These are phyloP conservation scores for Lasiodiplodia citricola DNA, from an alignment of 2,329 filamentous ascomycete genomes.

Conservation along the genomic window DNA sequence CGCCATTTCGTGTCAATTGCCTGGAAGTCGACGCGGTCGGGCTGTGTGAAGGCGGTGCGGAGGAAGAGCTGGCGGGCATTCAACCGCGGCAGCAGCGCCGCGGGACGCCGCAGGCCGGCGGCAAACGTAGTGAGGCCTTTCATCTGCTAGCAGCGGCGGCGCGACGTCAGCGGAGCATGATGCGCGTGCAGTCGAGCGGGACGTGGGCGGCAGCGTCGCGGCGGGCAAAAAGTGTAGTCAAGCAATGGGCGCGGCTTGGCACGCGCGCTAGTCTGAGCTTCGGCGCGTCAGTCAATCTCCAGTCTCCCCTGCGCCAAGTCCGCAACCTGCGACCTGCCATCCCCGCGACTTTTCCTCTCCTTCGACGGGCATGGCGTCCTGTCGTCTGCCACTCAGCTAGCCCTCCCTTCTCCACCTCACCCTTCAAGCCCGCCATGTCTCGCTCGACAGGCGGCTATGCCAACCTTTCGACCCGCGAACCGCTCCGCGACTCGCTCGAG, in stretches of 20 bases:
- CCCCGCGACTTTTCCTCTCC: slow-evolving; percentile 6
- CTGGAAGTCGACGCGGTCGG: slow-evolving; percentile 46
- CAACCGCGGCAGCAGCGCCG: neutral
- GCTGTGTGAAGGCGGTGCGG: slow-evolving; percentile 16
- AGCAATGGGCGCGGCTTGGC: neutral
- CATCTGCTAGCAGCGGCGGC: slow-evolving; percentile 5
- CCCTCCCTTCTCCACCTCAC: neutral
- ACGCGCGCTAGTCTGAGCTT: slow-evolving; percentile 3
- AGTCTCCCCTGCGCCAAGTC: slow-evolving; percentile 26
- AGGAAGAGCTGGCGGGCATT: neutral
- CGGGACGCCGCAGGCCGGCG: slow-evolving; percentile 13
- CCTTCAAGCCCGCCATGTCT: slow-evolving; percentile 39
- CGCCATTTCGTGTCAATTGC: slow-evolving; percentile 62
- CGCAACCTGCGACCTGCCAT: slow-evolving; percentile 12
- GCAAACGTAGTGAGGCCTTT: slow-evolving; percentile 11
- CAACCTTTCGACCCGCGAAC: slow-evolving; percentile 36
- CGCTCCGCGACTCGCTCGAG: slow-evolving; percentile 88
- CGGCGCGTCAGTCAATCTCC: slow-evolving; percentile 11
- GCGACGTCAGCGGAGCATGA: slow-evolving; percentile 17
- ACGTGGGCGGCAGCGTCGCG: neutral
- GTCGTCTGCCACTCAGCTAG: slow-evolving; percentile 20
- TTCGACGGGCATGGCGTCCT: slow-evolving; percentile 20
- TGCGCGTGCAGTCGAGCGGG: neutral
- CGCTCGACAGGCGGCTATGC: slow-evolving; percentile 37
- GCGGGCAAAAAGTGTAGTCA: neutral